Conservation (phyloP, 345 rosid genomes). For the Mercurialis annua region DNA sequence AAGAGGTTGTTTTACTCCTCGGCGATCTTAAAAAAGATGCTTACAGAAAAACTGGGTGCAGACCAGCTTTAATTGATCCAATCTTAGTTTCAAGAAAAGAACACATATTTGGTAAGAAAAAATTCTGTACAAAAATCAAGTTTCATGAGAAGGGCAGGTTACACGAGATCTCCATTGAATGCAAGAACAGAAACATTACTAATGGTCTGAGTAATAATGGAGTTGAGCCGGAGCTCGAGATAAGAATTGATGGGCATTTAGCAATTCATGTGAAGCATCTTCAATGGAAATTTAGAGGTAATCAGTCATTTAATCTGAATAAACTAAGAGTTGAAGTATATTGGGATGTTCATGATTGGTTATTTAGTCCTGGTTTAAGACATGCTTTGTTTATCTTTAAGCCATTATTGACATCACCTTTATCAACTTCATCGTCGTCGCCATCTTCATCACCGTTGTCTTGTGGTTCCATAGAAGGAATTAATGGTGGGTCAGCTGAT, state of each 20-base stretch:
- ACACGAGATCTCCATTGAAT: conserved; percentile 64
- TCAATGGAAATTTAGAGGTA: conserved; percentile 81
- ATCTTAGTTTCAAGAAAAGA: conserved; percentile 61
- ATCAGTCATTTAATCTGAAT: conserved; percentile 47
- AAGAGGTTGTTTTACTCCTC: conserved; percentile 71
- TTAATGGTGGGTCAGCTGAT: conserved; percentile 36
- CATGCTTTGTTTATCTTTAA: conserved; percentile 65
- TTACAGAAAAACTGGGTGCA: conserved; percentile 55
- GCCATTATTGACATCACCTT: conserved; percentile 35
- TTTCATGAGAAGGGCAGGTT: conserved; percentile 47
- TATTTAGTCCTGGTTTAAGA: conserved; percentile 62
- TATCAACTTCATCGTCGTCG: conserved; percentile 23
- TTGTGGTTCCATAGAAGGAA: conserved; percentile 36
- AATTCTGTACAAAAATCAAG: conserved; percentile 45
- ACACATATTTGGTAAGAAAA: conserved; percentile 63
- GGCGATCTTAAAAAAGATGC: conserved; percentile 85
- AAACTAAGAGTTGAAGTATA: conserved; percentile 55
- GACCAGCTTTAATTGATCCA: conserved; percentile 68
- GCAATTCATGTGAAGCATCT: conserved; percentile 66
- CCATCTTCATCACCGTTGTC: conserved; percentile 31
- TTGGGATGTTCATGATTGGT: conserved; percentile 84
- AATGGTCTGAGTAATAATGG: conserved; percentile 15
- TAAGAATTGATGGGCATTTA: conserved; percentile 53
- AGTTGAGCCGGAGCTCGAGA: conserved; percentile 61
- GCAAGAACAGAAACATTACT: conserved; percentile 32